A percentile compares a stretch with the other conserved stretches of the same genome.
phyloP scores from a whole-genome alignment of 345 rosid species.

The Anacardium occidentale region DNA sequence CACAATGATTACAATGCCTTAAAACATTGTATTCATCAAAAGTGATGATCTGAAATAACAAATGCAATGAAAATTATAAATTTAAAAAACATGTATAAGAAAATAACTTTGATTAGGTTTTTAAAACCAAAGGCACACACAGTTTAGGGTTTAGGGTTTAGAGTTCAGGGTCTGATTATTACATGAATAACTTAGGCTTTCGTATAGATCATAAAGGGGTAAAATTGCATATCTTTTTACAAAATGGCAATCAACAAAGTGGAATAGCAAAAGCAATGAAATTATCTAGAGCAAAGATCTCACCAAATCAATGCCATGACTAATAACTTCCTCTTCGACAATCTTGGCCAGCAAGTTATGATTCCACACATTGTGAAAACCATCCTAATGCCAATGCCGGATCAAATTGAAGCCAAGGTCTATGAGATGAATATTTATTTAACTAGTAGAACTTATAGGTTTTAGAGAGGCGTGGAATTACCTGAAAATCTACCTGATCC shows the following conservation, averaged over 20 bases:
- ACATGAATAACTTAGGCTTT: background rate
- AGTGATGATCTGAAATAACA: slow-evolving; percentile 56
- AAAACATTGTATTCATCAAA: slow-evolving; percentile 78
- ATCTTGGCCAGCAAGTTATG: slow-evolving; percentile 52
- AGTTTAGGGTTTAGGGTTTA: too few relatives aligned
- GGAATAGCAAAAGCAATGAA: background rate
- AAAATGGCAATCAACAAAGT: background rate
- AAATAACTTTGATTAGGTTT: background rate
- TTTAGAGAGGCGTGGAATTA: slow-evolving; percentile 11
- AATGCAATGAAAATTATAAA: slow-evolving; percentile 6
- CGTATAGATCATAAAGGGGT: background rate
- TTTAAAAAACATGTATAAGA: background rate
- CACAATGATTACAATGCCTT: slow-evolving; percentile 82
- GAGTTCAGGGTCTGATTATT: background rate
- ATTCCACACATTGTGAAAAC: slow-evolving; percentile 75
- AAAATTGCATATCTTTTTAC: background rate
- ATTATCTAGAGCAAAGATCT: slow-evolving; percentile 17
- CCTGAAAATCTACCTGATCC: slow-evolving; percentile 77
- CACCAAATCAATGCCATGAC: slow-evolving; percentile 52
- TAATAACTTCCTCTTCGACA: slow-evolving; percentile 58
- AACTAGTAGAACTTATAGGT: background rate
- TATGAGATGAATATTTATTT: slow-evolving; percentile 9
- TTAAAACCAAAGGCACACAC: background rate
- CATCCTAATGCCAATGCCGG: slow-evolving; percentile 54
- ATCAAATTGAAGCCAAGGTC: slow-evolving; percentile 9